These are phyloP conservation scores for Primulina tabacum DNA, from an alignment of 257 asterid genomes.

Conservation along the genomic window DNA sequence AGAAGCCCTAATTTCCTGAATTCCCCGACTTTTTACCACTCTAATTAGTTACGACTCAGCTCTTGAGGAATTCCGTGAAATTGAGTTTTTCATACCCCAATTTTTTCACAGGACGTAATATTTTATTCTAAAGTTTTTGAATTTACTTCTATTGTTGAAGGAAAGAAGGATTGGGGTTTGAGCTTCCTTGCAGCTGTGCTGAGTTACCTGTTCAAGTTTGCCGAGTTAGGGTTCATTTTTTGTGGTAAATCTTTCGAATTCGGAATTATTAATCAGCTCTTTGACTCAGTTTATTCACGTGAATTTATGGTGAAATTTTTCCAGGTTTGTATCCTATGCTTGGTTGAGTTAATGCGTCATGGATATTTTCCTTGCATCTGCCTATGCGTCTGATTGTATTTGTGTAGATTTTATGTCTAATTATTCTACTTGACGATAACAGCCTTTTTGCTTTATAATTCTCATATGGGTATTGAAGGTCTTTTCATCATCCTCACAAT, in stretches of 20 bases:
- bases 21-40: conserved; percentile 7
- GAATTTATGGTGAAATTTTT: conserved; percentile 3
- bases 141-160: conserved; percentile 20
- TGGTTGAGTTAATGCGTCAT: conserved; percentile 1
- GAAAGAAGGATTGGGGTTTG: conserved; percentile 26
- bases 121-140: conserved; percentile 14
- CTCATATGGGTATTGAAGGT: neutral
- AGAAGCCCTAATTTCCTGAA: conserved; percentile 40
- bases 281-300: conserved; percentile 12
- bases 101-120: conserved; percentile 13
- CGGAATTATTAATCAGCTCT: conserved; percentile 1
- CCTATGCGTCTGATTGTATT: neutral
- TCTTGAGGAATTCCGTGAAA: conserved; percentile 17
- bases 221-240: conserved; percentile 17
- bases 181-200: conserved; percentile 35
- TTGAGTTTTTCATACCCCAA: neutral
- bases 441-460: neutral
- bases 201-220: conserved; percentile 33
- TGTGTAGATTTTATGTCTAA: neutral
- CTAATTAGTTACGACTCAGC: neutral
- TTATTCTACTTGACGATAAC: neutral
- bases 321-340: neutral
- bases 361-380: neutral
- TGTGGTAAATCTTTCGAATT: conserved; percentile 27
- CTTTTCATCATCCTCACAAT: neutral